phyloP scores from a whole-genome alignment of 768 basidiomycete species.

The Lactarius evosmus region DNA sequence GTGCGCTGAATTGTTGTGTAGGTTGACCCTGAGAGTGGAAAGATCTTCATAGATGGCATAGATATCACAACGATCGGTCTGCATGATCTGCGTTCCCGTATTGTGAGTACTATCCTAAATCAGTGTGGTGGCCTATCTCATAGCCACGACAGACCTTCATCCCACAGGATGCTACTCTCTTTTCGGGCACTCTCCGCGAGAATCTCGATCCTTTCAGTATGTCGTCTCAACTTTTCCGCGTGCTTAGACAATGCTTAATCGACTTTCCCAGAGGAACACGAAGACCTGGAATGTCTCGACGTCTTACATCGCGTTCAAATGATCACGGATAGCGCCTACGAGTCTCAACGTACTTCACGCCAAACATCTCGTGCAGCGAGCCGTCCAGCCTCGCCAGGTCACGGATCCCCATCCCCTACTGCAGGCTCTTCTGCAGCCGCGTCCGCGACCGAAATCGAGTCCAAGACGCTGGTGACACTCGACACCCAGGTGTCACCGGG shows the following conservation, averaged over 20 bases:
- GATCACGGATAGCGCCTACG: conserved; percentile 48
- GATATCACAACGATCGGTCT: conserved; percentile 85
- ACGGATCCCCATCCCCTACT: conserved; percentile 37
- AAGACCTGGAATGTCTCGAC: conserved; percentile 75
- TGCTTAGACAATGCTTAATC: background rate
- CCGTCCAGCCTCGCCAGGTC: conserved; percentile 43
- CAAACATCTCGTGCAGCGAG: conserved; percentile 48
- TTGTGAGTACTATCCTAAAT: conserved; percentile 44
- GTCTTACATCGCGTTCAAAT: conserved; percentile 81
- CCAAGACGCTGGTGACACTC: conserved; percentile 56
- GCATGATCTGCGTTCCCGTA: conserved; percentile 73
- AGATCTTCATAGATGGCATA: conserved; percentile 81
- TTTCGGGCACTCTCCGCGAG: conserved; percentile 75
- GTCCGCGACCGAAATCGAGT: conserved; percentile 50
- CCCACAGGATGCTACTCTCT: conserved; percentile 68
- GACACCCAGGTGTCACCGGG: conserved; percentile 82
- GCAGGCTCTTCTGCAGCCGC: conserved; percentile 39
- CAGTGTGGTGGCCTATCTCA: background rate
- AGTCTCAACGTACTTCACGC: conserved; percentile 51
- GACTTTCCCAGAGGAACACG: conserved; percentile 56
- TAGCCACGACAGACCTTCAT: conserved; percentile 60
- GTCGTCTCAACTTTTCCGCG: conserved; percentile 19
- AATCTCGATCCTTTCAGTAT: conserved; percentile 71
- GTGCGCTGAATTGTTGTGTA: conserved; percentile 28
- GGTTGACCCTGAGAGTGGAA: conserved; percentile 73